Evolutionary conservation across 2,329 filamentous ascomycete species (phyloP), one percentile per base, ranked within the genome.

Genomic region (Venturia carpophila): DNA sequence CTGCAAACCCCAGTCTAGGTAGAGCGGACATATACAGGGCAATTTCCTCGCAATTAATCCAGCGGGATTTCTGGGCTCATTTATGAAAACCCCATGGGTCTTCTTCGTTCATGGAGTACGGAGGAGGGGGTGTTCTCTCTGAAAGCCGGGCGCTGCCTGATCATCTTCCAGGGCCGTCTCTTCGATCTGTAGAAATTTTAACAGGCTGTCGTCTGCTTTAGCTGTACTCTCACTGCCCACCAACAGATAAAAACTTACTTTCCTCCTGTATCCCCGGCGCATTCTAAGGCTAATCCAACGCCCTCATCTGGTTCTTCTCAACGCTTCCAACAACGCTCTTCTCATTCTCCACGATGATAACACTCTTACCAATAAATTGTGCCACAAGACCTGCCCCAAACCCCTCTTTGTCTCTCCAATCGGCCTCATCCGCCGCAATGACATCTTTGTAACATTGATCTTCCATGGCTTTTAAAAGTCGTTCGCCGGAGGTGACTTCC

Each of bases 391-490:
- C 68, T 24, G 60, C 62, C 0, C 65, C 66, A 17, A 66, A 64
- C 3, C 68, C 68, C 58, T 70, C 68, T 67, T 71, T 73, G 66
- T 75, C 72, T 11, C 76, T 66, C 45, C 74, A 70, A 45, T 64
- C 60, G 65, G 68, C 68, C 68, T 74, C 71, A 64, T 74, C 71
- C n/a, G 70, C 69, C 64, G 69, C 67, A 62, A 74, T 75, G 4
- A 72, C 68, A 30, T 69, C 67, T 47, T 69, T 60, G 65, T 73
- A 74, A 67, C 74, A 74, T 34, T 71, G 70, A 64, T 73, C 71
- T 64, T 71, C 65, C 66, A 75, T 73, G 1, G 73, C 72, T 15
- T 69, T 66, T 9, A 64, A 67, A 47, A 74, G 72, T 30, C 68
- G 62, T 47, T 72, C 68, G 17, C 74, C 68, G 42, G 67, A 70